phyloP scores from a whole-genome alignment of 306 rosid genomes.

The Argentina anserina region DNA sequence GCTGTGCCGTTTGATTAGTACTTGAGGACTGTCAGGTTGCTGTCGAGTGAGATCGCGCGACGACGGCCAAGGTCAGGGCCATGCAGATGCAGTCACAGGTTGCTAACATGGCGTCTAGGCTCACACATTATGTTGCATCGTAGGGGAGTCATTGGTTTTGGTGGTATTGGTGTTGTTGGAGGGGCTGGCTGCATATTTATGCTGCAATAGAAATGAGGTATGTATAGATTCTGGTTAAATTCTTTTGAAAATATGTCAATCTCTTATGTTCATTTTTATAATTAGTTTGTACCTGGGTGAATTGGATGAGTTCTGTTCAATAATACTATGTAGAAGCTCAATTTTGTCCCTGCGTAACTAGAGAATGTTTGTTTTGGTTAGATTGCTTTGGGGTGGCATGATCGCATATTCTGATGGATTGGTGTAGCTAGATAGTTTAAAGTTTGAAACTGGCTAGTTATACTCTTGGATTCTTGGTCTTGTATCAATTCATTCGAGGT shows the following conservation, averaged over 20 bases:
- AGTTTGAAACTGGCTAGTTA: too few relatives aligned
- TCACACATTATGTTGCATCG: slow-evolving; percentile 45
- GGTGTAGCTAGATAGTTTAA: too few relatives aligned
- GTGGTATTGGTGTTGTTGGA: neutral
- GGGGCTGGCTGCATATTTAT: neutral
- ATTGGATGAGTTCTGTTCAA: slow-evolving; percentile 7
- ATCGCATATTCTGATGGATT: too few relatives aligned
- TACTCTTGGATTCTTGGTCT: neutral
- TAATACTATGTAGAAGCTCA: neutral
- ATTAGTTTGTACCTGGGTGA: neutral
- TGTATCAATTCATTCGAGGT: too few relatives aligned
- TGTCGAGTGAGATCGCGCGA: slow-evolving; percentile 83
- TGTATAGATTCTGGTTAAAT: slow-evolving; percentile 14
- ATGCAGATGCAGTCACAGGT: slow-evolving; percentile 90
- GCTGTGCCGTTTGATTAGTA: slow-evolving; percentile 75
- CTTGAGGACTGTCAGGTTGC: slow-evolving; percentile 70
- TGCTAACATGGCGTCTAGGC: slow-evolving; percentile 72
- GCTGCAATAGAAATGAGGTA: neutral
- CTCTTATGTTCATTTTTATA: neutral
- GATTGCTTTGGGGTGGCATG: too few relatives aligned
- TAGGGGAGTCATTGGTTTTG: neutral
- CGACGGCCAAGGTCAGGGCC: slow-evolving; percentile 65
- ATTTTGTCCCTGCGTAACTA: too few relatives aligned
- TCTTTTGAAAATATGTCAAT: slow-evolving; percentile 22
- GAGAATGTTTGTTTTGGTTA: too few relatives aligned